phyloP scores from a whole-genome alignment of 1,284 basidiomycete species.

The Inonotus obliquus region DNA sequence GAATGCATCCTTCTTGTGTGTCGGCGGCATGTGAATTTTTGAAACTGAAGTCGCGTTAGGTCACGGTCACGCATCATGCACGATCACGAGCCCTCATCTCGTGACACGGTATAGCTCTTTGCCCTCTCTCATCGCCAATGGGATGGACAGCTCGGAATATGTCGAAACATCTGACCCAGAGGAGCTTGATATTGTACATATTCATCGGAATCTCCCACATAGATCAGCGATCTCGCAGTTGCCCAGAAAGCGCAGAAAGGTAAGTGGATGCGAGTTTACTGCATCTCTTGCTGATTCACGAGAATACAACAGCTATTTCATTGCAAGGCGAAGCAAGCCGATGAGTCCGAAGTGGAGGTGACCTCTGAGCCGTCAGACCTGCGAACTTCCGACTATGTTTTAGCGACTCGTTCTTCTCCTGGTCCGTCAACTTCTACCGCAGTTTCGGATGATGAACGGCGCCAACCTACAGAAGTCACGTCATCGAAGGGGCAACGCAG shows the following conservation, averaged over 20 bases:
- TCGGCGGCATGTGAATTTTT: too few species aligned
- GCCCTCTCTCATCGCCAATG: too few species aligned
- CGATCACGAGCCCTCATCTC: neutral
- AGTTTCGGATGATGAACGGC: neutral
- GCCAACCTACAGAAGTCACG: neutral
- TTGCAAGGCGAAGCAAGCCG: neutral
- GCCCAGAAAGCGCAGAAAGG: conserved; percentile 16
- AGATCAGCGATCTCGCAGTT: neutral
- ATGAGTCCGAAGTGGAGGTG: neutral
- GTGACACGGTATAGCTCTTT: too few species aligned
- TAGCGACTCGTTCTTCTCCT: neutral
- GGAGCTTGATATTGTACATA: conserved; percentile 40
- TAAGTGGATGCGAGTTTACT: neutral
- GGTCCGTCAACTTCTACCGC: neutral
- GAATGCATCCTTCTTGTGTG: too few species aligned
- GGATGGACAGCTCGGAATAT: conserved; percentile 31
- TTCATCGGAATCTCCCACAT: conserved; percentile 8
- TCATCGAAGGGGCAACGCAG: neutral
- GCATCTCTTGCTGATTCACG: neutral
- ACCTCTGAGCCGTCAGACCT: neutral
- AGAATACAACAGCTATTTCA: neutral
- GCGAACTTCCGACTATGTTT: neutral
- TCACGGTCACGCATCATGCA: conserved; percentile 1
- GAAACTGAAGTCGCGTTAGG: neutral
- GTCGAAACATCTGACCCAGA: conserved; percentile 62